A percentile compares a stretch with the other conserved stretches of the same genome.
phyloP scores from a whole-genome alignment of 352 stramenopile species.

The Ophiocytium majus region DNA sequence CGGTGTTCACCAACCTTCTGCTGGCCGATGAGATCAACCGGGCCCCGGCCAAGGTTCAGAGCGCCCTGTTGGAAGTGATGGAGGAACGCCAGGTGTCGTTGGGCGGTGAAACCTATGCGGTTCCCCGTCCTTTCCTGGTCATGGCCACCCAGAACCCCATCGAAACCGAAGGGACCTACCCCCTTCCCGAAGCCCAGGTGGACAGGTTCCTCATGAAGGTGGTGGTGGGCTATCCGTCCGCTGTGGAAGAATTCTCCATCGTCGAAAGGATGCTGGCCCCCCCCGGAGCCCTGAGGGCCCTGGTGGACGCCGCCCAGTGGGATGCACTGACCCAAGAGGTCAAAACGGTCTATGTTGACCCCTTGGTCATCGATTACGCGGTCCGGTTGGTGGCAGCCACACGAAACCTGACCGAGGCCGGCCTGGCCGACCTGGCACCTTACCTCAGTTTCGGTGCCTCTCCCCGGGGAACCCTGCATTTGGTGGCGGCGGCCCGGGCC shows the following conservation, averaged over 20 bases:
- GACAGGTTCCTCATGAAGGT: background rate
- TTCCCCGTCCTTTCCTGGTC: slow-evolving; percentile 2
- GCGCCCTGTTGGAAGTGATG: background rate
- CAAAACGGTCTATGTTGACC: background rate
- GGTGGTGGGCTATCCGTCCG: background rate
- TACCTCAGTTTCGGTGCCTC: too few relatives aligned
- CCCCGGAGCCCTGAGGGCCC: background rate
- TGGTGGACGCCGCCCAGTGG: background rate
- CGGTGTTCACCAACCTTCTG: slow-evolving; percentile 7
- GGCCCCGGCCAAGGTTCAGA: background rate
- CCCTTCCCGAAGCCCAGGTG: background rate
- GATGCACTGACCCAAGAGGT: background rate
- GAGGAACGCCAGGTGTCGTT: background rate
- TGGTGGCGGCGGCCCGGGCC: background rate
- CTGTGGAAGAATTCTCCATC: background rate
- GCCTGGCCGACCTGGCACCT: too few relatives aligned
- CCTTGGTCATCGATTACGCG: background rate
- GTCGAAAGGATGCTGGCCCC: background rate
- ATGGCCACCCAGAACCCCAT: background rate
- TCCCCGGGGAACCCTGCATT: background rate
- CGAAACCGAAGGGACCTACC: background rate
- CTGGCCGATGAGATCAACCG: slow-evolving; percentile 10
- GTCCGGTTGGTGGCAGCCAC: background rate
- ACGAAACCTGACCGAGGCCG: background rate
- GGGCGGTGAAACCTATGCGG: background rate